Percentiles rank a stretch among this genome's conserved stretches.
These are phyloP conservation scores for Cytospora leucostoma DNA, from an alignment of 2,329 filamentous ascomycete genomes.

Conservation along the genomic window DNA sequence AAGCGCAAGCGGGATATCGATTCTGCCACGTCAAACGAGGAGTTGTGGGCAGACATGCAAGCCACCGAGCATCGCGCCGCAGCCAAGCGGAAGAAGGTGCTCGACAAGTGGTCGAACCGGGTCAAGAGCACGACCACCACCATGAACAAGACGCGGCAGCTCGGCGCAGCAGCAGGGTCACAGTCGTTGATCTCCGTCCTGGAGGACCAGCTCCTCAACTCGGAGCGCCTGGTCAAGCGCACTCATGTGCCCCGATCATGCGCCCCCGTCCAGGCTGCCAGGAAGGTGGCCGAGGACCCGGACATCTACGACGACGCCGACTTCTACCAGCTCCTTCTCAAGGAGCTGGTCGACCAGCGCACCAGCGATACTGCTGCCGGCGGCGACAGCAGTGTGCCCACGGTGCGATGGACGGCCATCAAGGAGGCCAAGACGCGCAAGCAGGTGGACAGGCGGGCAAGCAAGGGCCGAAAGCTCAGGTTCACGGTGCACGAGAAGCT, in stretches of 20 bases:
- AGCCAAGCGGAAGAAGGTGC: slow-evolving; percentile 65
- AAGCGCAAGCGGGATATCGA: slow-evolving; percentile 64
- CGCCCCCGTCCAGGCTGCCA: slow-evolving; percentile 67
- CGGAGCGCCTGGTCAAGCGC: slow-evolving; percentile 68
- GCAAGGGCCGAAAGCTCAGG: slow-evolving; percentile 90
- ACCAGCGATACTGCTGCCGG: slow-evolving; percentile 63
- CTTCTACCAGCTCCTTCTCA: slow-evolving; percentile 91
- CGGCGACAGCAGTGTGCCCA: slow-evolving; percentile 46
- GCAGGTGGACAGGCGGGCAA: slow-evolving; percentile 88
- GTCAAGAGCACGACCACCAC: slow-evolving; percentile 63
- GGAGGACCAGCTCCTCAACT: slow-evolving; percentile 65
- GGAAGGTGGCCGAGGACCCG: slow-evolving; percentile 57
- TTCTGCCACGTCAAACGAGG: slow-evolving; percentile 57
- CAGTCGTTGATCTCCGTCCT: slow-evolving; percentile 69
- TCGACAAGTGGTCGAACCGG: slow-evolving; percentile 91
- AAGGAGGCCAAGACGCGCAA: slow-evolving; percentile 80
- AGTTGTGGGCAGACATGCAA: slow-evolving; percentile 73
- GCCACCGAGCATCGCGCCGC: slow-evolving; percentile 61
- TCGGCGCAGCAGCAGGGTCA: slow-evolving; percentile 47
- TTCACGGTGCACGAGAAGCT: slow-evolving; percentile 97
- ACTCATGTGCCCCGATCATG: slow-evolving; percentile 75
- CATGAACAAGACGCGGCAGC: slow-evolving; percentile 56
- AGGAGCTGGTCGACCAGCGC: slow-evolving; percentile 89
- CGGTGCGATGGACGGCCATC: slow-evolving; percentile 65
- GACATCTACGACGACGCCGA: slow-evolving; percentile 88